Base-by-base conservation (phyloP, 2,329 filamentous ascomycete genomes). In the Coniochaeta sp. region DNA sequence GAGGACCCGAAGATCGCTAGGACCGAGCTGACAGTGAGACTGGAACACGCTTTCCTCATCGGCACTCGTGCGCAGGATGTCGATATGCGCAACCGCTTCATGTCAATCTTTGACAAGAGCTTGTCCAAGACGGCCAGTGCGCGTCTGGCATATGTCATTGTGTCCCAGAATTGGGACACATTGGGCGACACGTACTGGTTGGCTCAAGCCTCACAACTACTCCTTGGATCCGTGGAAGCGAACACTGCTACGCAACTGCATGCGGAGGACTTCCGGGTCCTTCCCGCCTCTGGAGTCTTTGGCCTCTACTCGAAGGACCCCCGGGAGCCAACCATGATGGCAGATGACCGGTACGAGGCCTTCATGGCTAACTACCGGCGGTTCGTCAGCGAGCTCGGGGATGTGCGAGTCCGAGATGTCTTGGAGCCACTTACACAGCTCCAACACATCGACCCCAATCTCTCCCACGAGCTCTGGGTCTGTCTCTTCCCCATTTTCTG, bases 1-100 rank as follows among this genome's bases (percentile, higher is more conserved):
- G 95, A 99, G 64, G 94, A 99, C 62, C 89, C 91, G 0, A 96
- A 95, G 70, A 94, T 99, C 56, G 91, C 91, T 1, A 82, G 91
- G 28, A 96, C 92, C 0, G 94, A 99, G 69, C 78, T 99, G 50
- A 97, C 94, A 0, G 95, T 99, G 9, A 84, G 95, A 4, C 87
- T 99, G 80, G 94, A 99, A 71, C 92, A 97, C 68, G 94, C 94
- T 5, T 99, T 99, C 77, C 78, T 99, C 57, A 94, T 99, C 48
- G 94, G 95, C 26, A 95, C 92, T 0, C 77, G 95, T 60, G 92
- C 92, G 2, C 86, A 91, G 59, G 92, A 99, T 65, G 89, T 97
- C 12, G 88, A 95, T 53, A 96, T 97, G 90, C 87, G 94, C 42
- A 95, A 95, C 62, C 86, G 92, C 13, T 99, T 99, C 72, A 90